Base-by-base conservation (phyloP, 768 basidiomycete genomes). In the Lentinula raphanica region DNA sequence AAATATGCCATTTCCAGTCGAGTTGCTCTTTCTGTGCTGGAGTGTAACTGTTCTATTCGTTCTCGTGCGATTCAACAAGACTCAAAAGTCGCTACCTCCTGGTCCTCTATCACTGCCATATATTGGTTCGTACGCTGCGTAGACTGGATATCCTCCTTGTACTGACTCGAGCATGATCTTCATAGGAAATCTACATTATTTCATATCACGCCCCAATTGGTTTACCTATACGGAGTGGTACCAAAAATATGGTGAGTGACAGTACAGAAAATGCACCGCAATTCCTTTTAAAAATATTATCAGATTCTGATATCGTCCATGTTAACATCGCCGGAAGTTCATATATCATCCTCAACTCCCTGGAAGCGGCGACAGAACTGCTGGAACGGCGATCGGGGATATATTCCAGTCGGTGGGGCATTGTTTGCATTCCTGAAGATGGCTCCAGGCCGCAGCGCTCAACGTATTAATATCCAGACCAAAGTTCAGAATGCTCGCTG, bases 211-310 rank as follows among this genome's bases (percentile, higher is more conserved):
- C 25, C 60, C 67, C 31, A 71, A 70, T 25, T 77, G 75, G 74
- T 60, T 67, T 57, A 65, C 65, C 5, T 79, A 76, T 56, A 62
- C 72, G 11, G 63, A 70, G 38, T 79, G 78, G 77, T 65, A 66
- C 35, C 67, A 68, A 55, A 60, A 64, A 56, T 73, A 75, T 29
- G 72, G 78, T 69, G 57, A 13, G n/a, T n/a, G n/a, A 66, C 54
- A 64, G 64, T 28, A 62, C 63, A 60, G 44, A 60, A 15, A 63
- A 66, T 45, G 63, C 64, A n/a, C 15, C 7, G 19, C 23, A 9
- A 9, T 44, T 44, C 7, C 2, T n/a, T 32, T 31, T 40, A 15
- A 32, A 25, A 44, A 23, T 27, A 5, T 44, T 8, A 44, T 9
- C 21, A 44, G 42, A 44, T 8, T 28, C 55, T 54, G 49, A 35